These are phyloP conservation scores for Globisporangium spiculum DNA, from an alignment of 352 stramenopile species.

Conservation along the genomic window DNA sequence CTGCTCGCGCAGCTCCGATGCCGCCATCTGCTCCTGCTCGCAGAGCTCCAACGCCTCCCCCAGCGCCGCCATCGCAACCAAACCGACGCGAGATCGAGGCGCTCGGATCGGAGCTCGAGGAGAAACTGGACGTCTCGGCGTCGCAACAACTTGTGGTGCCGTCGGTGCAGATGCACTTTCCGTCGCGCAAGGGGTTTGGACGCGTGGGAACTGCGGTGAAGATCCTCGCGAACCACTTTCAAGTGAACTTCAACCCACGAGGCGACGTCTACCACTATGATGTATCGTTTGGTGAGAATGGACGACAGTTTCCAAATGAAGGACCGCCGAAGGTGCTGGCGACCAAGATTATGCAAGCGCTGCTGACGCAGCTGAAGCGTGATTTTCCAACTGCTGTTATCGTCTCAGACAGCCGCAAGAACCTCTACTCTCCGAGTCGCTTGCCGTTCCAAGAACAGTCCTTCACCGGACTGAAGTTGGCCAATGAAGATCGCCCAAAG, in stretches of 20 bases:
- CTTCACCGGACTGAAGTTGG: conserved; percentile 36
- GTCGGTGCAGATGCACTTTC: conserved; percentile 41
- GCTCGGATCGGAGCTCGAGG: conserved; percentile 31
- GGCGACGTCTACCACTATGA: conserved; percentile 78
- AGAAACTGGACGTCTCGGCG: conserved; percentile 28
- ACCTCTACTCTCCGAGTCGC: conserved; percentile 43
- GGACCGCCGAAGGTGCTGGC: conserved; percentile 55
- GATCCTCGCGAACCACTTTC: conserved; percentile 66
- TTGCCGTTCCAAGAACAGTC: conserved; percentile 45
- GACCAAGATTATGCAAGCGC: conserved; percentile 49
- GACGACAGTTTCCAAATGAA: conserved; percentile 37
- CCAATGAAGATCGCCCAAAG: conserved; percentile 38
- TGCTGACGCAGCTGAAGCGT: conserved; percentile 36
- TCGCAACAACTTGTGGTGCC: conserved; percentile 31
- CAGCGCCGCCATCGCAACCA: conserved; percentile 1
- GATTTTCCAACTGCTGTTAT: conserved; percentile 36
- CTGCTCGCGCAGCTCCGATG: not conserved
- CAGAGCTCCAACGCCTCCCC: not conserved
- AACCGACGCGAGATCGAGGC: conserved; percentile 6
- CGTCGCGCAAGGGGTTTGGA: conserved; percentile 57
- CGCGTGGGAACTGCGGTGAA: conserved; percentile 33
- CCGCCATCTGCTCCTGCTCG: conserved; percentile 2
- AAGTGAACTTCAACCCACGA: conserved; percentile 40
- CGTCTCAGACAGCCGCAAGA: conserved; percentile 55
- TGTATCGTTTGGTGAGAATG: conserved; percentile 45